Conservation (phyloP, 2,329 filamentous ascomycete species). For the Karstenula rhodostoma region DNA sequence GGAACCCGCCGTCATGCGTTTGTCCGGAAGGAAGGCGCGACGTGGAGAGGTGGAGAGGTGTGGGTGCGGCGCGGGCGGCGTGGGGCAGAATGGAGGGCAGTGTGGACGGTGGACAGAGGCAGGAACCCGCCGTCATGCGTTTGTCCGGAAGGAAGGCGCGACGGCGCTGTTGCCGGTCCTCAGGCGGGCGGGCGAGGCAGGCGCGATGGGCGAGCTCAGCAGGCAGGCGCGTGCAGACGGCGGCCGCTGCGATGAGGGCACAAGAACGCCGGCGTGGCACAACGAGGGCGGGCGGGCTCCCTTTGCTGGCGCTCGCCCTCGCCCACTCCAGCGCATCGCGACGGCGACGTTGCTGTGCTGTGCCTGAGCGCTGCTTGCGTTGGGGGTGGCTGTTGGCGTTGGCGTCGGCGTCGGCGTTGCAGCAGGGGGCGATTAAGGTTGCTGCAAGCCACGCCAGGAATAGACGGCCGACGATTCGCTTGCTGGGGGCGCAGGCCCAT, state of each 20-base stretch:
- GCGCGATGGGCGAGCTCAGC: constrained; percentile 4
- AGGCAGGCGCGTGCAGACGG: constrained; percentile 7
- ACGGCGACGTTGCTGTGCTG: constrained; percentile 27
- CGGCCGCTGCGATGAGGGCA: background rate
- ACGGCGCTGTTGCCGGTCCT: constrained; percentile 4
- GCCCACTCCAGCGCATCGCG: background rate
- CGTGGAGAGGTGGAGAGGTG: too few relatives aligned
- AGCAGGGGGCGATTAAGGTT: constrained; percentile 46
- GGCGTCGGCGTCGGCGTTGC: constrained; percentile 23
- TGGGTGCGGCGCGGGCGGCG: constrained; percentile 2
- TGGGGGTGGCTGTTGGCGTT: constrained; percentile 31
- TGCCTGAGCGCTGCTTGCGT: constrained; percentile 25
- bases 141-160: constrained; percentile 16
- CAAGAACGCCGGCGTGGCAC: constrained; percentile 16
- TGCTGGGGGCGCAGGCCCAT: constrained; percentile 20
- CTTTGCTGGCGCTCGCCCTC: constrained; percentile 6
- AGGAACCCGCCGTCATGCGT: constrained; percentile 16
- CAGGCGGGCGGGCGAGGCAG: constrained; percentile 21
- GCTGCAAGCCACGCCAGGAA: constrained; percentile 51
- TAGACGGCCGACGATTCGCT: constrained; percentile 44
- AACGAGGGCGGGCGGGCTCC: constrained; percentile 7
- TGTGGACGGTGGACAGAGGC: background rate
- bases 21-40: constrained; percentile 12
- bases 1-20: constrained; percentile 11
- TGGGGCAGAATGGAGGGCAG: background rate